Evolutionary conservation across 2,329 filamentous ascomycete genomes (phyloP), one percentile per base, ranked within the genome.

Genomic region (Claviceps sp.): DNA sequence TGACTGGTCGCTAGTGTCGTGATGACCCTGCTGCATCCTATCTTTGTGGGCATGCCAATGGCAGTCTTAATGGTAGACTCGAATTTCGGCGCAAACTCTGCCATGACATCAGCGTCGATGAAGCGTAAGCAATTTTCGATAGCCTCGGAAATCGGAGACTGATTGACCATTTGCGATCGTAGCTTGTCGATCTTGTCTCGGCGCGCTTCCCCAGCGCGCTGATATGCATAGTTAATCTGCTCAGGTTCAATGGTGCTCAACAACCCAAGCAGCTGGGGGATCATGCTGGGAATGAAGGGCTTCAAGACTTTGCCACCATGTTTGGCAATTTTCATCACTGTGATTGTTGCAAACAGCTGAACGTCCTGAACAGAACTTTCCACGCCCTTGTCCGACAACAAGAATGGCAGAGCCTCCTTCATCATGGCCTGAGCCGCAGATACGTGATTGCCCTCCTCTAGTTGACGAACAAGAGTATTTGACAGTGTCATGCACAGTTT

Each of bases 11-110:
- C 87, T 7, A 98, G 75, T 0, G 88, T 90, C 7, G 87, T 85
- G 37, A 98, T 75, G 2, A 96, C 83, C 52, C 89, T 81, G 57
- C 85, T 87, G 61, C 89, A 94, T 40, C 89, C 93, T 47, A 97
- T 85, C 70, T 97, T 97, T 0, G 89, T 94, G 2, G 91, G 91
- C 69, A 97, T 82, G 1, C 90, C 91, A 40, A 98, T 82, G 1
- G 90, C 87, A 26, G 78, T 82, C 64, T 91, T 93, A 68, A 97
- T 88, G 0, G 86, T 84, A 34, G 78, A 76, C 64, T 93, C 85
- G 0, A 98, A 75, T 45, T 74, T 79, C 2, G 83, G 81, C 39
- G 84, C 81, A 10, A 96, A 74, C 19, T 82, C 75, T 46, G 77
- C 76, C 81, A 96, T 91, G n/a, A 85, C 83, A 4, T 74, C 70